Evolutionary conservation across 192 early-diverging fungal genomes (phyloP), one percentile per base, ranked within the genome.

Genomic region (Chytriomyces confervae): DNA sequence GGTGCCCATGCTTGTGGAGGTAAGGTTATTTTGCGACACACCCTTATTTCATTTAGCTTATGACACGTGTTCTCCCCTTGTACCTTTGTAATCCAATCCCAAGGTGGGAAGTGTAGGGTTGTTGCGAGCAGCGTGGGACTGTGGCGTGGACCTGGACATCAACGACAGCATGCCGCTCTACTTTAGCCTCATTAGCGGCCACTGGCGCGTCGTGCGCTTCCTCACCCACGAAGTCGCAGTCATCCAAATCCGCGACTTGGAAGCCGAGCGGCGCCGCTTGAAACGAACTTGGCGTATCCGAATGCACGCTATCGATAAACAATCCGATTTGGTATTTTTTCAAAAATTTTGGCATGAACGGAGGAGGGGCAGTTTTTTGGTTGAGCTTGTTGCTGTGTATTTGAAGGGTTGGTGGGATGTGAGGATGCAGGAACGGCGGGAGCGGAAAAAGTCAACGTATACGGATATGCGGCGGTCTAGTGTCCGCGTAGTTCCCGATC

Each of bases 201-300:
- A 76, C 44, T 76, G 74, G 74, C 27, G 64, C 23, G 74, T 76
- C 44, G 50, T 76, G 6, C 36, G 74, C 10, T 76, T 76, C 48
- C 61, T 76, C 16, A 66, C 74, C 3, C 74, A 49, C 36, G 62
- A 76, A 66, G 74, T 76, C 9, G 74, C 74, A 6, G 16, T 57
- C 53, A 57, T 57, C 53, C 20, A 57, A 27, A 36, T 76, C 6
- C 74, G 62, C 8, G 74, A 76, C 20, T 51, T 76, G 64, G 74
- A 76, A 43, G 48, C 53, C n/a, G 74, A 76, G 50, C n/a, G 74
- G 20, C 64, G 46, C 10, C 7, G 49, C 11, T 47, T 76, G 46
- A 76, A 76, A 53, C 23, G 11, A 9, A 20, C 23, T 6, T 76
- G 74, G 74, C 43, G 64, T 13, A 9, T 44, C 23, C 53, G 44